Conservation (phyloP, 306 rosid species). For the Cicer arietinum region DNA sequence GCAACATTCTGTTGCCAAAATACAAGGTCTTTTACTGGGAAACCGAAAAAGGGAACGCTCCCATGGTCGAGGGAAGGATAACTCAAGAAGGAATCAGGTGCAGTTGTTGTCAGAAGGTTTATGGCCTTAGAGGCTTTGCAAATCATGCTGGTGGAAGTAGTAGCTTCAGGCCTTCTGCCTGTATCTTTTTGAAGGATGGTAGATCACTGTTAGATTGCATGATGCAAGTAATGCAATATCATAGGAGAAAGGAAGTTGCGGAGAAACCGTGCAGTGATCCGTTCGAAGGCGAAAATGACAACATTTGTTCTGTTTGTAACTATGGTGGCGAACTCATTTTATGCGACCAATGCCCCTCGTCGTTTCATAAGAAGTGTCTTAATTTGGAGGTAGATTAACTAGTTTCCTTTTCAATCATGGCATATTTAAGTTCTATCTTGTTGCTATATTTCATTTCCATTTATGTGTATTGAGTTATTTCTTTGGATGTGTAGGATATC, state of each 20-base stretch:
- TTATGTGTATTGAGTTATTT: slow-evolving; percentile 13
- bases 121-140: slow-evolving; percentile 59
- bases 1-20: slow-evolving; percentile 56
- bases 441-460: slow-evolving; percentile 36
- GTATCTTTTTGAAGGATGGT: slow-evolving; percentile 70
- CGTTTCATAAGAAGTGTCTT: slow-evolving; percentile 74
- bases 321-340: slow-evolving; percentile 82
- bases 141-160: slow-evolving; percentile 63
- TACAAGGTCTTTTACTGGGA: slow-evolving; percentile 58
- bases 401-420: slow-evolving; percentile 34
- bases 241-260: slow-evolving; percentile 34
- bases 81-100: slow-evolving; percentile 78
- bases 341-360: slow-evolving; percentile 86
- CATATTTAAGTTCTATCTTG: slow-evolving; percentile 28
- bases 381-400: slow-evolving; percentile 66
- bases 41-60: slow-evolving; percentile 34
- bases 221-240: slow-evolving; percentile 49
- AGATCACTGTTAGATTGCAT: slow-evolving; percentile 76
- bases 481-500: slow-evolving; percentile 59
- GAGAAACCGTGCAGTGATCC: slow-evolving; percentile 27
- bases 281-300: slow-evolving; percentile 63
- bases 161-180: slow-evolving; percentile 52
- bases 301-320: slow-evolving; percentile 78
- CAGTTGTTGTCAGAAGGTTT: slow-evolving; percentile 65
- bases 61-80: slow-evolving; percentile 61